Percentiles rank a stretch among this genome's conserved stretches.
These are phyloP conservation scores for Macrophomina pseudophaseolina DNA, from an alignment of 2,329 filamentous ascomycete species.

Conservation along the genomic window DNA sequence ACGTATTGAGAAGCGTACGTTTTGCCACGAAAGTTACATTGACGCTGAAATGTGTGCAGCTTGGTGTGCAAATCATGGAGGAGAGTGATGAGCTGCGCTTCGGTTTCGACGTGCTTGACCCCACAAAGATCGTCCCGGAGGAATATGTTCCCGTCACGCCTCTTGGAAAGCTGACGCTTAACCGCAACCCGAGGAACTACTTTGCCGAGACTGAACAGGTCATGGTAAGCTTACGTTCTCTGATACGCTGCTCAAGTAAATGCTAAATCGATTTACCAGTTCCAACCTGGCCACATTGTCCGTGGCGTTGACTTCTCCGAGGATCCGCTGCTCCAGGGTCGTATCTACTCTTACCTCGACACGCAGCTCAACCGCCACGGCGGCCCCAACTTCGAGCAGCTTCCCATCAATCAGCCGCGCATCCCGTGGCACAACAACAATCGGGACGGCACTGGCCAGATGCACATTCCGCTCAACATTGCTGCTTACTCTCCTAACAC, in stretches of 20 bases:
- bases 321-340: constrained; percentile 75
- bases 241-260: background rate
- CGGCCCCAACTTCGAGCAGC: constrained; percentile 75
- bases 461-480: constrained; percentile 70
- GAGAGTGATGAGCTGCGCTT: constrained; percentile 69
- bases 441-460: constrained; percentile 71
- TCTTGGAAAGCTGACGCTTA: constrained; percentile 71
- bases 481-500: constrained; percentile 71
- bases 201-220: constrained; percentile 79
- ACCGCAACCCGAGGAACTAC: constrained; percentile 75
- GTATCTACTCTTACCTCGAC: constrained; percentile 76
- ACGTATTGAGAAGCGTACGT: constrained; percentile 27
- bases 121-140: constrained; percentile 77
- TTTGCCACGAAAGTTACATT: constrained; percentile 3
- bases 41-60: constrained; percentile 34
- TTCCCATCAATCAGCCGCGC: constrained; percentile 73
- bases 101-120: constrained; percentile 74
- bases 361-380: constrained; percentile 75
- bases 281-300: constrained; percentile 75
- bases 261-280: constrained; percentile 53
- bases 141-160: constrained; percentile 71
- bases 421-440: constrained; percentile 73
- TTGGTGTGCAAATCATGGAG: constrained; percentile 70
- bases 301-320: constrained; percentile 76
- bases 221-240: constrained; percentile 38